Conservation (phyloP, 768 basidiomycete species). For the Pisolithus orientalis region DNA sequence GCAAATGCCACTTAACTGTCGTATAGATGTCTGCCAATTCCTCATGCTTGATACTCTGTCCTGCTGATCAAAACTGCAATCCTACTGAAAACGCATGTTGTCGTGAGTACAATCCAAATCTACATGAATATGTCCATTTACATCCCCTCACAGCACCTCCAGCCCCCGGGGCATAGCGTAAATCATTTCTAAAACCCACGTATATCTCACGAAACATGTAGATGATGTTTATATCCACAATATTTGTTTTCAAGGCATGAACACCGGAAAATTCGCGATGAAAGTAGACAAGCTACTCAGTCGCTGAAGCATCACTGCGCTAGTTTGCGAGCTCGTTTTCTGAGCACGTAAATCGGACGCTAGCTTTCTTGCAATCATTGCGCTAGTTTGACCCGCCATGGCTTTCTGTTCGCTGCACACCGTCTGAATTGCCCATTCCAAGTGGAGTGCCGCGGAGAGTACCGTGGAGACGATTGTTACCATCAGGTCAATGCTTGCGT, state of each 20-base stretch:
- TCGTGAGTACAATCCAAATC: constrained; percentile 43
- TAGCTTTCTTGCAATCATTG: constrained; percentile 59
- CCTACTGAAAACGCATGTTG: constrained; percentile 72
- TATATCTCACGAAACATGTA: constrained; percentile 1
- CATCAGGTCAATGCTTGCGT: constrained; percentile 54
- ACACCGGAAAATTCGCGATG: constrained; percentile 69
- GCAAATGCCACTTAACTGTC: constrained; percentile 2
- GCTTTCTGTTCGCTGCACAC: constrained; percentile 43
- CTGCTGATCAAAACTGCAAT: constrained; percentile 60
- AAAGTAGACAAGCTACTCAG: constrained; percentile 59
- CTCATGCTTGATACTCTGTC: constrained; percentile 68
- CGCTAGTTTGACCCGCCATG: constrained; percentile 57
- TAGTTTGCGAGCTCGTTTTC: constrained; percentile 43
- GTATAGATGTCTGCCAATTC: constrained; percentile 44
- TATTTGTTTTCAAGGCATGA: constrained; percentile 25
- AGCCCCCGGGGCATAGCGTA: constrained; percentile 34
- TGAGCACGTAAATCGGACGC: constrained; percentile 53
- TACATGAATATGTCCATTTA: neutral
- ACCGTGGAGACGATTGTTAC: constrained; percentile 59
- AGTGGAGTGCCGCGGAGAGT: constrained; percentile 59
- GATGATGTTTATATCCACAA: neutral
- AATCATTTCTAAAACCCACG: constrained; percentile 28
- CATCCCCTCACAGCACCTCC: constrained; percentile 38
- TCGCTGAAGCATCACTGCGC: constrained; percentile 49
- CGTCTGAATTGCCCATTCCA: constrained; percentile 62